Percentiles rank a stretch among this genome's conserved stretches.
phyloP scores from a whole-genome alignment of 257 asterid species.

The Galeopsis tetrahit region DNA sequence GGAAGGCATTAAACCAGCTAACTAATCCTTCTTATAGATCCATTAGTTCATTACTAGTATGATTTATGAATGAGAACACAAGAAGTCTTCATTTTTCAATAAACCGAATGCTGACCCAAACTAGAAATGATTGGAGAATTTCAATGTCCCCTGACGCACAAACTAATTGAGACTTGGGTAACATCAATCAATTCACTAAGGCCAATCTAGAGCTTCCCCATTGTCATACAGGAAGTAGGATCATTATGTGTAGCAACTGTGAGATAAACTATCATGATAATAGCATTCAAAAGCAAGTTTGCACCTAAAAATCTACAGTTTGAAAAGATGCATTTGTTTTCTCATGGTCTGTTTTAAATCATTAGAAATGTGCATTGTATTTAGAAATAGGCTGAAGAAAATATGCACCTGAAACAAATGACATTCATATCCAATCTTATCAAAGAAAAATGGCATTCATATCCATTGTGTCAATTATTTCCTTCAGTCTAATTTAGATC shows the following conservation, averaged over 20 bases:
- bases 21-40: not conserved
- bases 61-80: not conserved
- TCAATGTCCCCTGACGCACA: too few relatives aligned
- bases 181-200: slow-evolving; percentile 1
- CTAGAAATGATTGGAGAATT: not conserved
- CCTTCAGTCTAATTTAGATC: not conserved
- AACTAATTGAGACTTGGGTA: not conserved
- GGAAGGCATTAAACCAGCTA: not conserved
- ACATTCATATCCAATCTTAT: not conserved
- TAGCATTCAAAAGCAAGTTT: not conserved
- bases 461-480: not conserved
- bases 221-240: not conserved
- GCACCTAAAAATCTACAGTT: not conserved
- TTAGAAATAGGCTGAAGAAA: not conserved
- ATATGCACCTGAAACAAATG: not conserved
- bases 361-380: slow-evolving; percentile 10
- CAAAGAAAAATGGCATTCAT: not conserved
- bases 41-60: not conserved
- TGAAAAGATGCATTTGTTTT: not conserved
- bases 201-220: not conserved
- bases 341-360: not conserved
- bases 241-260: not conserved
- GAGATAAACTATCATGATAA: not conserved
- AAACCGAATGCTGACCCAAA: not conserved
- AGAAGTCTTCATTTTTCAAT: not conserved